Base-by-base conservation (phyloP, 1,284 basidiomycete species). In the Ganoderma lucidum region DNA sequence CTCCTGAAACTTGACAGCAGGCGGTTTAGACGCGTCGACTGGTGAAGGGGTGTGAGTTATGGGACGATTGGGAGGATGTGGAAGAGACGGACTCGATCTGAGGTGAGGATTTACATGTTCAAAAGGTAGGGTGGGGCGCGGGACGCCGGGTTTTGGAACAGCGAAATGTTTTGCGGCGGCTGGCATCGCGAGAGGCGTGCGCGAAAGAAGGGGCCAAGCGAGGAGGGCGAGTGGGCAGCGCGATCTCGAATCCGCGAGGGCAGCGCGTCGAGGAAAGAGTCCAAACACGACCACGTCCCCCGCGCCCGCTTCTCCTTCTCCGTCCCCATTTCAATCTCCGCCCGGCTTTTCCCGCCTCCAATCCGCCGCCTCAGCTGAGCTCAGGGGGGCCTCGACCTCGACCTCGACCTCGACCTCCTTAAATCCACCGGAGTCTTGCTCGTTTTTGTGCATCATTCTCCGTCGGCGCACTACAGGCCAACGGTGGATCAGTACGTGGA, bases 1-100 rank as follows among this genome's bases (percentile, higher is more conserved):
- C 73, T 90, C 89, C 80, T 92, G 90, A 70, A 90, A 90, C 82
- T 92, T 92, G 72, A 92, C 89, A 1, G 79, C 75, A 15, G 81
- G 83, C 23, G 80, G 69, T 58, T 80, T 82, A 39, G 72, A 69
- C 23, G 71, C 67, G 66, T 80, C 80, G 44, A 78, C 80, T 81
- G 64, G n/a, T 55, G 62, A 67, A 65, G 30, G 66, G 51, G 65
- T 64, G 68, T 70, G 61, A 69, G 71, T 62, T 37, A 51, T 68
- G 56, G 58, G 60, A 48, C 55, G 55, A n/a, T 73, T 74, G 63
- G 76, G 71, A 35, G 83, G 15, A 35, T 45, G 64, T 17, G 45
- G 63, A 60, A 64, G 44, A 30, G 15, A 79, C 83, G 68, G 64
- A 85, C 85, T 70, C 14, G 77, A 75, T 76, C 78, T 80, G 74